Evolutionary conservation across 2,329 filamentous ascomycete genomes (phyloP), one percentile per base, ranked within the genome.

Genomic region (Scedosporium aurantiacum): DNA sequence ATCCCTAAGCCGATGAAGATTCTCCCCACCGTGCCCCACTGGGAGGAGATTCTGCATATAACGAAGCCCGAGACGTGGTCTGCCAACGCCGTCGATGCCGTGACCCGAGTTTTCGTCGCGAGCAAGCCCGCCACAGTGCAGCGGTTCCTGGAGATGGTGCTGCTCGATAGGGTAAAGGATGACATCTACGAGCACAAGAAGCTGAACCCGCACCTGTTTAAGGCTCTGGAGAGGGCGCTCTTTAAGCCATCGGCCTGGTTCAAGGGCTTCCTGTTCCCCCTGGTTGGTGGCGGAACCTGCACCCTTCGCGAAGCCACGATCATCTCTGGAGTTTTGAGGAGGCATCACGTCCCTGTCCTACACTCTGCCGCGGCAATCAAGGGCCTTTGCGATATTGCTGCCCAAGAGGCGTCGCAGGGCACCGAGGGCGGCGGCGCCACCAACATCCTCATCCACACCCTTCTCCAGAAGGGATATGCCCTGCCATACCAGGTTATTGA

Each of bases 1-100:
- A 82, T 99, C 37, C 94, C 94, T 21, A 99, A 99, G 75, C 93
- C 93, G 0, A 96, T 99, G 81, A 97, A 97, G 75, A 91, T 97
- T 65, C 82, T 99, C 7, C 94, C 94, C 2, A 92, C 91, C 0
- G 84, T 97, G 14, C 91, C 91, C 6, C 74, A 94, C 68, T 97
- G 92, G 91, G 90, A 94, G 70, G 89, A 91, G 21, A 89, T 96
- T 43, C 83, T 96, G 67, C 81, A 86, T 65, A 84, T 96, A 61
- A 96, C 91, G n/a, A 82, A 86, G 32, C 92, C 93, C 4, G 88
- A 94, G 56, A 74, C 72, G 61, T 83, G 80, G 80, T 90, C 90
- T 1, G 79, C 90, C 21, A 91, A 96, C 69, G 73, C 91, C 56
- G 84, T 88, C 67, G 96, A 91, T 73, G 91, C 92, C 69, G 92